Evolutionary conservation across 169 alveolate genomes (phyloP).

Genomic region (Plasmodium ovale): DNA sequence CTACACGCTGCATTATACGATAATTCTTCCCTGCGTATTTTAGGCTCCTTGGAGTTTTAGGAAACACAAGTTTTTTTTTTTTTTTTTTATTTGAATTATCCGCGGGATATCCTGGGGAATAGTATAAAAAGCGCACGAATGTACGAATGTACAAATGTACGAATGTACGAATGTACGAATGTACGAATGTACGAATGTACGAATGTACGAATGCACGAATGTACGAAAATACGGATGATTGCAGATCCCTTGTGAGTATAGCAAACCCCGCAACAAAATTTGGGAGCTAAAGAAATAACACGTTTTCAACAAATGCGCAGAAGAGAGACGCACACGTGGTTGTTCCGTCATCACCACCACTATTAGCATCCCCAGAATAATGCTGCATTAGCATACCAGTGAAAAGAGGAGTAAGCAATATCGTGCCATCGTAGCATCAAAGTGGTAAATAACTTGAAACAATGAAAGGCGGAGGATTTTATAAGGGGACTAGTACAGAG

Average conservation of each 20-base stretch:
- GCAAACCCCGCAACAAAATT: no score
- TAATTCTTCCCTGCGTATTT: no score
- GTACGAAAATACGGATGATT: not conserved
- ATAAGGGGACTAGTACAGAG: constrained; percentile 78
- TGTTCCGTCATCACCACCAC: no score
- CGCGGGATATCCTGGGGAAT: no score
- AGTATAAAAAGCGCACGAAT: no score
- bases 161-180: not conserved
- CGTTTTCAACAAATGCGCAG: no score
- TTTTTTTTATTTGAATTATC: no score
- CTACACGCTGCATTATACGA: no score
- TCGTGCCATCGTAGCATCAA: not conserved
- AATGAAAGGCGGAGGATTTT: constrained; percentile 54
- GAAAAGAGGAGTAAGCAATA: not conserved
- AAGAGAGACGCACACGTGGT: no score
- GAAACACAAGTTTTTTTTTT: no score
- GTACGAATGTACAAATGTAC: not conserved
- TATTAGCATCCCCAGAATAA: not conserved
- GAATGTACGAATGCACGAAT: not conserved
- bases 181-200: not conserved
- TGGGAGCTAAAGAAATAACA: no score
- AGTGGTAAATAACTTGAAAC: not conserved
- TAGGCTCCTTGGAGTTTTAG: no score
- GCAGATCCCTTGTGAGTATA: not conserved
- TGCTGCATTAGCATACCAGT: not conserved